Evolutionary conservation across 2,329 filamentous ascomycete genomes (phyloP).

Genomic region (Fusarium decemcellulare): DNA sequence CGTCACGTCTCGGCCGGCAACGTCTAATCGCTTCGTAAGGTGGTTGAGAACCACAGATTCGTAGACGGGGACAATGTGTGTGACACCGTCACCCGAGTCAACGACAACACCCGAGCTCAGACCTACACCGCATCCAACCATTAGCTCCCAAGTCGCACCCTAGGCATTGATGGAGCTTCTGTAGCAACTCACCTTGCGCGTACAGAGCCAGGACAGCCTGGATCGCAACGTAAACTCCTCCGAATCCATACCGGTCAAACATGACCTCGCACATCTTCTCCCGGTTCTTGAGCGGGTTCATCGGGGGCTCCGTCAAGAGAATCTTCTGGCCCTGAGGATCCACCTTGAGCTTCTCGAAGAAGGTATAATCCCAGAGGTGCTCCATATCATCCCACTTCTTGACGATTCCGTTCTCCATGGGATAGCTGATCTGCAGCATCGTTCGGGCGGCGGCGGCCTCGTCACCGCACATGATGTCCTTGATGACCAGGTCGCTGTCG

Average conservation of each 20-base stretch:
- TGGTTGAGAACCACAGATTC: slow-evolving; percentile 98
- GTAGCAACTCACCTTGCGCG: slow-evolving; percentile 80
- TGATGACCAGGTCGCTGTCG: slow-evolving; percentile 76
- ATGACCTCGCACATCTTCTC: slow-evolving; percentile 99
- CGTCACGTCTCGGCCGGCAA: slow-evolving; percentile 97
- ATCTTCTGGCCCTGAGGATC: slow-evolving; percentile 96
- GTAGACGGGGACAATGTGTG: slow-evolving; percentile 98
- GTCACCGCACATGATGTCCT: slow-evolving; percentile 99
- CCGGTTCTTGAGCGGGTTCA: slow-evolving; percentile 97
- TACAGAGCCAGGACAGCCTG: slow-evolving; percentile 97
- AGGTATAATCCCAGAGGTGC: slow-evolving; percentile 99
- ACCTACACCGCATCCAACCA: slow-evolving; percentile 62
- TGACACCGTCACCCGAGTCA: slow-evolving; percentile 97
- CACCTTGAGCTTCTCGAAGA: slow-evolving; percentile 96
- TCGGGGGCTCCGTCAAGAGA: slow-evolving; percentile 94
- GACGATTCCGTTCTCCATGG: slow-evolving; percentile 99
- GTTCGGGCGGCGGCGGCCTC: slow-evolving; percentile 95
- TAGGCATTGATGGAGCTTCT: slow-evolving; percentile 4
- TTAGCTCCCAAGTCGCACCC: slow-evolving; percentile 5
- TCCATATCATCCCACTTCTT: slow-evolving; percentile 99
- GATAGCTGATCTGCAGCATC: slow-evolving; percentile 98
- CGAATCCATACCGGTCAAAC: slow-evolving; percentile 97
- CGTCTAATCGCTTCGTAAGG: slow-evolving; percentile 92
- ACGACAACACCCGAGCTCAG: slow-evolving; percentile 96
- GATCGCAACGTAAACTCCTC: slow-evolving; percentile 97